Evolutionary conservation across 768 basidiomycete species (phyloP).

Genomic region (Trametes cubensis): DNA sequence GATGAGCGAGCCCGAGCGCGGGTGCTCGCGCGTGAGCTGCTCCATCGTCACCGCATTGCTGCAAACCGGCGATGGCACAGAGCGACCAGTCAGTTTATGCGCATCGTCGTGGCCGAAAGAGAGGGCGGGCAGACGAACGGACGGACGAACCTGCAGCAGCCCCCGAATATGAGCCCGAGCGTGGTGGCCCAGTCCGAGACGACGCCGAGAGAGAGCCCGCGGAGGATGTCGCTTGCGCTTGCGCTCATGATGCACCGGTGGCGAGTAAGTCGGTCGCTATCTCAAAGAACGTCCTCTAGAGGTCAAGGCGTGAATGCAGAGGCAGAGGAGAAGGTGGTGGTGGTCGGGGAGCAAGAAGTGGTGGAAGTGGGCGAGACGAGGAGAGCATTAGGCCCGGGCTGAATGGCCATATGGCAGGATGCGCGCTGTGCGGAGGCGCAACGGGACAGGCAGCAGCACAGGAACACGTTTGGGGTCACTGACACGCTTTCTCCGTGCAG

Average conservation of each 20-base stretch:
- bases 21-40: conserved; percentile 67
- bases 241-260: conserved; percentile 4
- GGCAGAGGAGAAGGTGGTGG: neutral
- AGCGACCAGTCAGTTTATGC: too few species aligned
- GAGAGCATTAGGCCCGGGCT: neutral
- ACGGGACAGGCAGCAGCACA: neutral
- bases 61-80: neutral
- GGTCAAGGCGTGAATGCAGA: neutral
- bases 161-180: conserved; percentile 80
- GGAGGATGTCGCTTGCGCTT: conserved; percentile 2
- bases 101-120: too few species aligned
- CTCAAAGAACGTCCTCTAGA: neutral
- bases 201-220: conserved; percentile 25
- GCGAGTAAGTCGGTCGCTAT: neutral
- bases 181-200: conserved; percentile 60
- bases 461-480: neutral
- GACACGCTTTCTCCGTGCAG: neutral
- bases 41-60: conserved; percentile 84
- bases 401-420: neutral
- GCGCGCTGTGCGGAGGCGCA: too few species aligned
- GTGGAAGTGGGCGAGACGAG: neutral
- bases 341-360: neutral
- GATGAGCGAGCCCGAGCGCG: conserved; percentile 77
- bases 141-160: conserved; percentile 73
- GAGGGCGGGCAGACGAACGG: too few species aligned